Conservation (phyloP, 495 filamentous ascomycete species). For the Neurospora pannonica region DNA sequence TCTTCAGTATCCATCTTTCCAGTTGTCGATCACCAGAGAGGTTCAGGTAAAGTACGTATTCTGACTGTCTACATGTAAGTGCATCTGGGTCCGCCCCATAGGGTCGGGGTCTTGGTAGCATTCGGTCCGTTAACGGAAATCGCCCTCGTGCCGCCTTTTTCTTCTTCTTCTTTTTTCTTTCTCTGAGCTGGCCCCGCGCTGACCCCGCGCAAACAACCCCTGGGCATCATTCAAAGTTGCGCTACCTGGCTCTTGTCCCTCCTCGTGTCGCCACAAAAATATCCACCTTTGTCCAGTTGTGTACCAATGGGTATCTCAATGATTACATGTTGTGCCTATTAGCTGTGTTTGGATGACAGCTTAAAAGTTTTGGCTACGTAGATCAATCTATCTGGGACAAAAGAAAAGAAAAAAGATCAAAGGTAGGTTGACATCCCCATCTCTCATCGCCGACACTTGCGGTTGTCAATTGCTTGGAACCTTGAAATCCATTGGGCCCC, state of each 20-base stretch:
- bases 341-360: not conserved
- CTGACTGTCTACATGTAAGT: not conserved
- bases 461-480: not conserved
- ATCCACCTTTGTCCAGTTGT: not conserved
- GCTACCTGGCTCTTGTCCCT: not conserved
- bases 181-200: not conserved
- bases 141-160: not conserved
- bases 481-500: not conserved
- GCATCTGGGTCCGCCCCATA: not conserved
- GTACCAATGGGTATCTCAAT: not conserved
- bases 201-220: not conserved
- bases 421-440: not conserved
- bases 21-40: not conserved
- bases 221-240: not conserved
- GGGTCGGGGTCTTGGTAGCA: not conserved
- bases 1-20: not conserved
- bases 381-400: not conserved
- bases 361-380: not conserved
- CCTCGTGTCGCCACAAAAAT: not conserved
- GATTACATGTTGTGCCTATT: not conserved
- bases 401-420: not conserved
- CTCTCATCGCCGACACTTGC: not conserved
- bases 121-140: not conserved
- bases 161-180: not conserved
- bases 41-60: not conserved